These are phyloP conservation scores for Suillus lakei DNA, from an alignment of 768 basidiomycete genomes.

Conservation along the genomic window DNA sequence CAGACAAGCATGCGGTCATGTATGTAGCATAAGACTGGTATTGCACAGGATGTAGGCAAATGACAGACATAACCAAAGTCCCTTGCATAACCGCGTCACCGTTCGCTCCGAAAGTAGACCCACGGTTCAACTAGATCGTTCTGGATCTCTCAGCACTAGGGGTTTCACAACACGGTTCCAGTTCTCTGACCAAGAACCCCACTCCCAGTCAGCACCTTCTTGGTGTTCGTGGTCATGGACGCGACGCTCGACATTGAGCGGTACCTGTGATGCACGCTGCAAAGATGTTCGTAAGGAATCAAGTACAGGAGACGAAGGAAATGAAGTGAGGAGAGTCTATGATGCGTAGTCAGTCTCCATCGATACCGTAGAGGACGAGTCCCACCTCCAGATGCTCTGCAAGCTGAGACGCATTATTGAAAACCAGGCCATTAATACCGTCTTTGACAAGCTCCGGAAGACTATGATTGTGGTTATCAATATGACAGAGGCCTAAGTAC, in stretches of 20 bases:
- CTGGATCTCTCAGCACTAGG: slow-evolving; percentile 45
- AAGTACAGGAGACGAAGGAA: slow-evolving; percentile 61
- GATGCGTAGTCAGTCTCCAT: slow-evolving; percentile 6
- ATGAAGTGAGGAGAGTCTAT: slow-evolving; percentile 62
- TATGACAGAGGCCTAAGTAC: slow-evolving; percentile 6
- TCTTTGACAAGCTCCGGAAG: slow-evolving; percentile 86
- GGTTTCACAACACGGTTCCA: slow-evolving; percentile 76
- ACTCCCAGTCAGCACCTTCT: slow-evolving; percentile 48
- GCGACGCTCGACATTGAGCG: slow-evolving; percentile 27
- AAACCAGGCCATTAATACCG: slow-evolving; percentile 83
- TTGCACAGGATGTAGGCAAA: background rate
- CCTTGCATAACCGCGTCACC: background rate
- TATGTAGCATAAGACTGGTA: background rate
- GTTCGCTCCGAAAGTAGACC: background rate
- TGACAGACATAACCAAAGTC: background rate
- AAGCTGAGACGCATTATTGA: slow-evolving; percentile 68
- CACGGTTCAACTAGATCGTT: slow-evolving; percentile 20
- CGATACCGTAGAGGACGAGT: slow-evolving; percentile 3
- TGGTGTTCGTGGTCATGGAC: slow-evolving; percentile 21
- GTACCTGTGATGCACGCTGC: slow-evolving; percentile 31
- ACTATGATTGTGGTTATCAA: slow-evolving; percentile 43
- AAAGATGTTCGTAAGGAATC: slow-evolving; percentile 57
- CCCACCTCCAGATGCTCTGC: slow-evolving; percentile 67
- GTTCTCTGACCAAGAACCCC: slow-evolving; percentile 86
- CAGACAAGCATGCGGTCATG: background rate